Conservation (phyloP, 129 eudicot species). For the Pulicaria dysenterica region DNA sequence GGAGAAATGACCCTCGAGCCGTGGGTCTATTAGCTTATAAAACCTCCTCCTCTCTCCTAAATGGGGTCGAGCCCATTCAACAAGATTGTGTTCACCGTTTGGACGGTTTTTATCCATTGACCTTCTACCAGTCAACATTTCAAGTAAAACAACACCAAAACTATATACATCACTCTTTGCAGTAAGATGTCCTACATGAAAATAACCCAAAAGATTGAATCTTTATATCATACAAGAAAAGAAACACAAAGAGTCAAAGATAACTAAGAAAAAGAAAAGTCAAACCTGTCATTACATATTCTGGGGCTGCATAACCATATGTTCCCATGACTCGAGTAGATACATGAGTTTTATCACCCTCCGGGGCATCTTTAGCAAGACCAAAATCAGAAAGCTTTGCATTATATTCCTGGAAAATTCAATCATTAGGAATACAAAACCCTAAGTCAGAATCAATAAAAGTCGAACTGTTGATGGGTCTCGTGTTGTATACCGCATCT, state of each 20-base stretch:
- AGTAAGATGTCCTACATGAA: conserved; percentile 51
- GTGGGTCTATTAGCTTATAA: conserved; percentile 47
- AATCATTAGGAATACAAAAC: background rate
- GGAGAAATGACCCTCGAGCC: conserved; percentile 47
- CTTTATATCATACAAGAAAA: background rate
- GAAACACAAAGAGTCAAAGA: background rate
- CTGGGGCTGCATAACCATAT: conserved; percentile 97
- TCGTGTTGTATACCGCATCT: conserved; percentile 68
- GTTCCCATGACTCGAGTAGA: conserved; percentile 99
- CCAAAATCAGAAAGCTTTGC: conserved; percentile 99
- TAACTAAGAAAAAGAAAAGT: background rate
- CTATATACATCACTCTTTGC: conserved; percentile 69
- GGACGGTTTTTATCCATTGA: conserved; percentile 73
- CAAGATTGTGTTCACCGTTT: conserved; percentile 63
- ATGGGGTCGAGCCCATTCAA: conserved; percentile 54
- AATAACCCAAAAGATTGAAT: background rate
- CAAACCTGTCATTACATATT: conserved; percentile 96
- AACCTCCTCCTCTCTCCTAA: conserved; percentile 48
- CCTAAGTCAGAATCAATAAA: background rate
- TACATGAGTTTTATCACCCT: conserved; percentile 93
- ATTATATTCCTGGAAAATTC: conserved; percentile 73
- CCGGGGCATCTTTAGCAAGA: conserved; percentile 97
- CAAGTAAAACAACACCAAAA: conserved; percentile 66
- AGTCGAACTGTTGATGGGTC: background rate
- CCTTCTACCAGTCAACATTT: conserved; percentile 58